Percentiles rank a stretch among this genome's conserved stretches.
Evolutionary conservation across 805 yeast species (phyloP).

Genomic region (Kodamaea neixiangensis): DNA sequence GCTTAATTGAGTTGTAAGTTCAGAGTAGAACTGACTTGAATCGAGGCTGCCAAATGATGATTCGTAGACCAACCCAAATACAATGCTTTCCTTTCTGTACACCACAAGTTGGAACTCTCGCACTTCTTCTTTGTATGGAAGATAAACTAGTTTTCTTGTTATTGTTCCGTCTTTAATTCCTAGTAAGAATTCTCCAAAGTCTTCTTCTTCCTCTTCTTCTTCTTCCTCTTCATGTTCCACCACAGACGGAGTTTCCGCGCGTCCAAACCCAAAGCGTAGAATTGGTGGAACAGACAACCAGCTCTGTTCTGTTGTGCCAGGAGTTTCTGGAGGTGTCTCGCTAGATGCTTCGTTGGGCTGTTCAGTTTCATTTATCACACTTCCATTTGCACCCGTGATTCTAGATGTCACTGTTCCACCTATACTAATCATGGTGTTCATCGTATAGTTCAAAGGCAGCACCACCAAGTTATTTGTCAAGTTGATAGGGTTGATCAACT

Average conservation of each 20-base stretch:
- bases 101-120: constrained; percentile 35
- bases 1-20: constrained; percentile 17
- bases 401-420: constrained; percentile 15
- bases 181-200: constrained; percentile 25
- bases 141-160: constrained; percentile 26
- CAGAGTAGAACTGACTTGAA: constrained; percentile 23
- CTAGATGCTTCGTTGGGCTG: not conserved
- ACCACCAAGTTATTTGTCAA: constrained; percentile 38
- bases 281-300: constrained; percentile 16
- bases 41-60: constrained; percentile 27
- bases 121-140: constrained; percentile 14
- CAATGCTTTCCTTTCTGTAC: constrained; percentile 24
- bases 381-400: not conserved
- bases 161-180: constrained; percentile 21
- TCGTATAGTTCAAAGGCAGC: constrained; percentile 39
- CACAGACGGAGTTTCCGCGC: not conserved
- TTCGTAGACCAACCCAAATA: constrained; percentile 32
- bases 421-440: constrained; percentile 33
- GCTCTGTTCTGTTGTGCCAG: not conserved
- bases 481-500: constrained; percentile 24
- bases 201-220: constrained; percentile 15
- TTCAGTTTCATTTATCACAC: not conserved
- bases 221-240: constrained; percentile 12
- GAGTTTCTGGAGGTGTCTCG: not conserved
- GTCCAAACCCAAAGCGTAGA: constrained; percentile 4